Conservation (phyloP, 257 asterid species). For the Solanum virginianum region DNA sequence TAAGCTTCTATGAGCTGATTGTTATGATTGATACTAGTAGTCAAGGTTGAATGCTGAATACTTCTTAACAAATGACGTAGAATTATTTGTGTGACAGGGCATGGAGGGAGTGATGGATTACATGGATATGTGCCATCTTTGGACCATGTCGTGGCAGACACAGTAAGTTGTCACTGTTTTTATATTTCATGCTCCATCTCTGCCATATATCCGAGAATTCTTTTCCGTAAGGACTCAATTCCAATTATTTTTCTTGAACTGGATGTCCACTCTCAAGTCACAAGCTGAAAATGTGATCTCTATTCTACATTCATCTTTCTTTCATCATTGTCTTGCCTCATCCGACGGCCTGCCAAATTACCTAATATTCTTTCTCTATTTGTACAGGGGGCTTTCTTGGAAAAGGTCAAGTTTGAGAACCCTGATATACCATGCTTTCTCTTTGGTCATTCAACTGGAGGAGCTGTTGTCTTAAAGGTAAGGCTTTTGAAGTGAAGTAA, state of each 20-base stretch:
- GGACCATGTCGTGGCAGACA: constrained; percentile 94
- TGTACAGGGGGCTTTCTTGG: constrained; percentile 62
- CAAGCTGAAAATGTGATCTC: neutral
- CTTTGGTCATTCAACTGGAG: constrained; percentile 98
- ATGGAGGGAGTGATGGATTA: constrained; percentile 99
- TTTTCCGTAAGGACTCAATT: neutral
- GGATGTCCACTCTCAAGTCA: neutral
- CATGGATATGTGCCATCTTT: constrained; percentile 98
- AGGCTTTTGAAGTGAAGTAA: neutral
- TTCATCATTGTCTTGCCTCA: neutral
- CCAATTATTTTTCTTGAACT: neutral
- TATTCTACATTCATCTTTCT: neutral
- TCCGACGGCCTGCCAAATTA: neutral
- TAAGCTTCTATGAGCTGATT: neutral
- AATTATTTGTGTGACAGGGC: constrained; percentile 39
- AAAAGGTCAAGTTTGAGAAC: constrained; percentile 59
- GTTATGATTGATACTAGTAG: neutral
- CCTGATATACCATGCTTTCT: constrained; percentile 84
- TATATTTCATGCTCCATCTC: neutral
- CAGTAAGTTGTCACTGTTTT: constrained; percentile 41
- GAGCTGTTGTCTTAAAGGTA: constrained; percentile 95
- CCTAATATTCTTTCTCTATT: neutral
- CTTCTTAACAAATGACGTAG: neutral
- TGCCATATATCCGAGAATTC: neutral
- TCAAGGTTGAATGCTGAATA: neutral